phyloP scores from a whole-genome alignment of 495 filamentous ascomycete genomes.

The Trichoderma reesei region DNA sequence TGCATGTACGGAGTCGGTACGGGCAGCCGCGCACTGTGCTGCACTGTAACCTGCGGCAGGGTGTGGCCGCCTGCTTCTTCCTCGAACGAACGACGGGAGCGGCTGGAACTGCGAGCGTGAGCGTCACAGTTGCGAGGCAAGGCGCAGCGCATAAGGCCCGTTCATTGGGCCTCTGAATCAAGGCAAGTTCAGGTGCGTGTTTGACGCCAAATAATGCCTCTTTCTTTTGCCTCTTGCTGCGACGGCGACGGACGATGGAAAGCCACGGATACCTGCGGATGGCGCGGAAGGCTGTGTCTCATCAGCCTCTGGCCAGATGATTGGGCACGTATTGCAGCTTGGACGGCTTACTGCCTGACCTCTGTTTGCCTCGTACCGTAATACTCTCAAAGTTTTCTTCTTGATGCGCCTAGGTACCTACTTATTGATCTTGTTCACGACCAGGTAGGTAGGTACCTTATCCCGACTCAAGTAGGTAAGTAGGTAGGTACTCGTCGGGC shows the following conservation, averaged over 20 bases:
- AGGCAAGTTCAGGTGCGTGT: neutral
- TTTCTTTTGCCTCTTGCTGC: neutral
- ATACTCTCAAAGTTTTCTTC: too few relatives aligned
- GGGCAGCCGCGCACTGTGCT: neutral
- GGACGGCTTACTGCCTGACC: too few relatives aligned
- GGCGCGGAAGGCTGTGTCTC: neutral
- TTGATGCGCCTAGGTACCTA: too few relatives aligned
- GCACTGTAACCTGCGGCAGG: slow-evolving; percentile 5
- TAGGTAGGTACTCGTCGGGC: too few relatives aligned
- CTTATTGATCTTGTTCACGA: too few relatives aligned
- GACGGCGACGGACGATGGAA: neutral
- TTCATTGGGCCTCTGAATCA: neutral
- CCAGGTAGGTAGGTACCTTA: too few relatives aligned
- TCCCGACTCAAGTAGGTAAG: too few relatives aligned
- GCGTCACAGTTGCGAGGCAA: too few relatives aligned
- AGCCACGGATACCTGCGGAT: slow-evolving; percentile 6
- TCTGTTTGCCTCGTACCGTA: too few relatives aligned
- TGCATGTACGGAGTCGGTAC: neutral
- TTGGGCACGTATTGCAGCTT: neutral
- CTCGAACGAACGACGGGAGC: neutral
- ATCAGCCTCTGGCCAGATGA: neutral
- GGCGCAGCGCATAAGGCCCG: neutral
- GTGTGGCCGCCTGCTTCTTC: neutral
- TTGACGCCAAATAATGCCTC: neutral
- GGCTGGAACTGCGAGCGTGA: neutral